phyloP scores from a whole-genome alignment of 768 basidiomycete species.

The Lactifluus subvellereus region DNA sequence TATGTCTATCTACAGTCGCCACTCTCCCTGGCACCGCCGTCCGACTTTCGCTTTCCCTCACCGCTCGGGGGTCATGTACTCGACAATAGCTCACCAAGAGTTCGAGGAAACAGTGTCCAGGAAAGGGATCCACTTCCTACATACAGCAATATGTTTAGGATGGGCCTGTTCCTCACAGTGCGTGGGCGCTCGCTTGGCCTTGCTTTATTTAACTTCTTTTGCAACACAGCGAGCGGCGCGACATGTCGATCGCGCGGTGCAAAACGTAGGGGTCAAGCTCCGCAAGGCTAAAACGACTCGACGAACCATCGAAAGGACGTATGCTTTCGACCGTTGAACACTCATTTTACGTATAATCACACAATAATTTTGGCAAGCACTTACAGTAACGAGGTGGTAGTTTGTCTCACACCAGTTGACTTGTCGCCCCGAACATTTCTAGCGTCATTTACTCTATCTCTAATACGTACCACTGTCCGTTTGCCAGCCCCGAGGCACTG shows the following conservation, averaged over 20 bases:
- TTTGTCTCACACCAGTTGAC: neutral
- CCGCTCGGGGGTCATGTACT: neutral
- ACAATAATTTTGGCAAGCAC: neutral
- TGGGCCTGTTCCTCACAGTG: conserved; percentile 18
- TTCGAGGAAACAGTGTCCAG: neutral
- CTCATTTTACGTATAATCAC: neutral
- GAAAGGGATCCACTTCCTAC: neutral
- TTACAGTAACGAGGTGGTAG: neutral
- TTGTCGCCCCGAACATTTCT: neutral
- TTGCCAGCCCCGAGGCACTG: neutral
- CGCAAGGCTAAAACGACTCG: conserved; percentile 3
- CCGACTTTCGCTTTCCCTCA: neutral
- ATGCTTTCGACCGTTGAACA: neutral
- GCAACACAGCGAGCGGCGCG: conserved; percentile 8
- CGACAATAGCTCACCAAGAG: neutral
- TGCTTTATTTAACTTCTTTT: neutral
- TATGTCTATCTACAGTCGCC: neutral
- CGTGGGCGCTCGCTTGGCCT: neutral
- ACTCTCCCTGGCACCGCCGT: conserved; percentile 1
- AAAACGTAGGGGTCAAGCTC: conserved; percentile 1
- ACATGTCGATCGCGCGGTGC: conserved; percentile 15
- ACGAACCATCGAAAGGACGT: neutral
- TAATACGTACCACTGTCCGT: neutral
- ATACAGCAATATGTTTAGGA: conserved; percentile 19
- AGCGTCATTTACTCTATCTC: neutral